These are phyloP conservation scores for Domatiomyces globalis DNA, from an alignment of 2,329 filamentous ascomycete species.

Conservation along the genomic window DNA sequence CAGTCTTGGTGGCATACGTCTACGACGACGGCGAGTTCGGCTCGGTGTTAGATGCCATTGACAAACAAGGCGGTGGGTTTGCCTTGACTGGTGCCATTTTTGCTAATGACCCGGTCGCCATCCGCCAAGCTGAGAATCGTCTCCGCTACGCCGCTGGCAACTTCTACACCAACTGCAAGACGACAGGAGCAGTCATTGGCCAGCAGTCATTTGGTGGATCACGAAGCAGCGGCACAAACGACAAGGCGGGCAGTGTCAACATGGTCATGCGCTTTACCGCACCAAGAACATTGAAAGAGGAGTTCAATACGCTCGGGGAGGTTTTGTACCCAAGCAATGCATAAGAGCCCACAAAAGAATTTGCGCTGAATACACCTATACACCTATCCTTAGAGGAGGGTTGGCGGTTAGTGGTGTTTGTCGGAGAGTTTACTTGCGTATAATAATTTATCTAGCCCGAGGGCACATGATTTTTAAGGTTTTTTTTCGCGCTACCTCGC, in stretches of 20 bases:
- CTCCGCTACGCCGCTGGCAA: conserved; percentile 43
- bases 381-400: too few species aligned
- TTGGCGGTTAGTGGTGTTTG: too few species aligned
- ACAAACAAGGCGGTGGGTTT: conserved; percentile 32
- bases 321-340: conserved; percentile 12
- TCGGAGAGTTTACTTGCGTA: too few species aligned
- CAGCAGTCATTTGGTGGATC: conserved; percentile 44
- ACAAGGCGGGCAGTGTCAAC: conserved; percentile 41
- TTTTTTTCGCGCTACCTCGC: too few species aligned
- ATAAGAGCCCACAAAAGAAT: too few species aligned
- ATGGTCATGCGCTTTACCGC: conserved; percentile 39
- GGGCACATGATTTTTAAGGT: too few species aligned
- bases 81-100: conserved; percentile 39
- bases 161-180: conserved; percentile 47
- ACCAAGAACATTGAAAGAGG: conserved; percentile 40
- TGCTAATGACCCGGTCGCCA: conserved; percentile 34
- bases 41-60: conserved; percentile 26
- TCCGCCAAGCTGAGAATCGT: conserved; percentile 37
- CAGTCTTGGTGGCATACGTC: conserved; percentile 34
- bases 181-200: conserved; percentile 41
- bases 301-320: conserved; percentile 25
- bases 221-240: conserved; percentile 41
- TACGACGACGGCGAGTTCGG: conserved; percentile 34
- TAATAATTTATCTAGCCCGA: too few species aligned
- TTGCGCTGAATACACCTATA: too few species aligned